Evolutionary conservation across 83 land plant species (phyloP), one percentile per base, ranked within the genome.

Genomic region (Picea engelmannii): DNA sequence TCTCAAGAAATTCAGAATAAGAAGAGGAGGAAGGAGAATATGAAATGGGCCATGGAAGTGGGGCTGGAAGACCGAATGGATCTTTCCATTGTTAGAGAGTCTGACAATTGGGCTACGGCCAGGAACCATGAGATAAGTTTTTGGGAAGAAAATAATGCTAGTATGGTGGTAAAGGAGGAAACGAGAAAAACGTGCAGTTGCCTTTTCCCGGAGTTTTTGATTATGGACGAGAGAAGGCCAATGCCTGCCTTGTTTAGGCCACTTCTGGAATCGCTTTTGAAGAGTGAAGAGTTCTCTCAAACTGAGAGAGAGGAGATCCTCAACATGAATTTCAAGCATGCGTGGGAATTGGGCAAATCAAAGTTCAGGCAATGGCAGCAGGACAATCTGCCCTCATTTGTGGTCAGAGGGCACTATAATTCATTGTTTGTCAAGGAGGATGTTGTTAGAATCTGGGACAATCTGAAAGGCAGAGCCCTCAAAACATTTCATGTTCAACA

Each of bases 191-290:
- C 9, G 40, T 20, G 4, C 40, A 73, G 21, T 44, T 73, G 55
- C 40, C 47, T 44, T 47, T 73, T 47, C 21, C 52, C 58, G 4
- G 55, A 73, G 21, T 73, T 9, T n/a, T 44, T 12, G 0, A n/a
- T n/a, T 9, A 40, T 44, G 18, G 76, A 73, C 18, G 76, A 73
- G 2, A 73, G 55, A 9, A 44, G 24, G 76, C 55, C 55, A 40
- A n/a, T 73, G 42, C 52, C 76, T 73, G 58, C 76, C 11, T 42
- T 73, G 76, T 73, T 73, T 73, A 73, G 76, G 52, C 76, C 76
- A 44, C 23, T 73, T 2, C 23, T 18, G 55, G 76, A 73, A 44
- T 73, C 76, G 9, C 40, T 71, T 71, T 71, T 23, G 11, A 73
- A 73, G 58, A 44, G 42, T 6, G 58, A 73, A 73, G 55, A 73